Base-by-base conservation (phyloP, 805 yeast genomes). In the Metschnikowia dekortorum region DNA sequence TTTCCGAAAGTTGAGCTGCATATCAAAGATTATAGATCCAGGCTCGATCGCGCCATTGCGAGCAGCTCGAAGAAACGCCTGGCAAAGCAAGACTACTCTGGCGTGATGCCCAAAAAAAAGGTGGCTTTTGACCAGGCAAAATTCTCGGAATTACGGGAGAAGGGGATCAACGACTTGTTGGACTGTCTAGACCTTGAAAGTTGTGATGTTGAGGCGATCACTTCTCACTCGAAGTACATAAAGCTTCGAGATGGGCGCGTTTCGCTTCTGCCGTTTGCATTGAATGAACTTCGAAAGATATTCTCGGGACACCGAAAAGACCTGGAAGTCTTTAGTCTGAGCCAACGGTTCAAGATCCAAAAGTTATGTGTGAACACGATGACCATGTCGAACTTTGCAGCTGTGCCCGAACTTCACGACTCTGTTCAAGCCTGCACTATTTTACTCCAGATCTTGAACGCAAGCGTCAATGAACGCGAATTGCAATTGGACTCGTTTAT, bases 401-500 rank as follows among this genome's bases (percentile, higher is more conserved):
- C 48, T 28, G 59, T 62, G 62, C 28, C 51, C 14, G 63, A 62
- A 13, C 49, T 68, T 43, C 32, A 26, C 10, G 39, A 44, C 29
- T 67, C 71, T 6, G 56, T 68, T 26, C 32, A 54, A 36, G 71
- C 80, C 1, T 61, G 74, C 2, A 61, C 67, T 3, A 53, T 75
- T 4, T 61, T 79, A 4, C 61, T 82, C 42, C 54, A 63, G 3
- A 64, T 79, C 1, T 68, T 82, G 48, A 70, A 71, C 30, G 58
- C 78, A 13, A 65, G 68, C 34, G 58, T 72, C 39, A 52, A 60
- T 2, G 82, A 80, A 46, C 76, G 75, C 51, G 66, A 63, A 37
- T 57, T 84, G 3, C 73, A 74, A 48, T 53, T 77, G 28, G 84
- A 81, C 36, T 69, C 68, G 5, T 75, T 73, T 55, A 54, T 82